Percentiles rank a stretch among this genome's conserved stretches.
Evolutionary conservation across 768 basidiomycete species (phyloP).

Genomic region (Mycena olivaceomarginata): DNA sequence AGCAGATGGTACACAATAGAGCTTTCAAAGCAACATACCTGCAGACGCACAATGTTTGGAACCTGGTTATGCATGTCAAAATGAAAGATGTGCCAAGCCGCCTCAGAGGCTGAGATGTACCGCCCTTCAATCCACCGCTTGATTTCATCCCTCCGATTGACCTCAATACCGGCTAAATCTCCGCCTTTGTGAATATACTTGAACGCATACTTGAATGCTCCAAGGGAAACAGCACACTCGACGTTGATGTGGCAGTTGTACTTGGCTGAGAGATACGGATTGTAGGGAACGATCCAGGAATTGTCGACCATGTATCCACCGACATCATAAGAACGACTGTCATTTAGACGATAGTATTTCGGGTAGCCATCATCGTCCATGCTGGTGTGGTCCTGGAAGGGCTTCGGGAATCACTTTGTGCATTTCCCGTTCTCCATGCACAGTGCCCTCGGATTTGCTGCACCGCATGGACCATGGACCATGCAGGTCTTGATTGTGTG

Average conservation of each 20-base stretch:
- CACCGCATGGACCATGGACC: too few relatives aligned
- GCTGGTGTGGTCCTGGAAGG: constrained; percentile 4
- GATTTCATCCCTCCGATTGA: too few relatives aligned
- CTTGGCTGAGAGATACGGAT: constrained; percentile 21
- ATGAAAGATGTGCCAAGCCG: constrained; percentile 56
- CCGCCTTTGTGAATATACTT: too few relatives aligned
- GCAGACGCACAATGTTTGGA: constrained; percentile 57
- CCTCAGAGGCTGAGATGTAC: constrained; percentile 60
- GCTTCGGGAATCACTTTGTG: constrained; percentile 33
- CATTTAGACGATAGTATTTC: too few relatives aligned
- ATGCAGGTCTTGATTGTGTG: too few relatives aligned
- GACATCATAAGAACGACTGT: not conserved
- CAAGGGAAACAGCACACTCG: constrained; percentile 15
- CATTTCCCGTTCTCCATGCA: constrained; percentile 50
- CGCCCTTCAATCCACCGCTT: not conserved
- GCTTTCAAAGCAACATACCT: constrained; percentile 41
- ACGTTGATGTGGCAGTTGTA: constrained; percentile 51
- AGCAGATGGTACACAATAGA: not conserved
- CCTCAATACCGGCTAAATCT: too few relatives aligned
- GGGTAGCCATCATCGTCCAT: too few relatives aligned
- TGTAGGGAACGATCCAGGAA: constrained; percentile 26
- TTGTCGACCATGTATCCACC: constrained; percentile 36
- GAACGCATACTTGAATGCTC: too few relatives aligned
- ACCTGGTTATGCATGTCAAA: constrained; percentile 54
- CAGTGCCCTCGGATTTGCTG: not conserved